Evolutionary conservation across 192 early-diverging fungal genomes (phyloP).

Genomic region (Pilaira anomala): DNA sequence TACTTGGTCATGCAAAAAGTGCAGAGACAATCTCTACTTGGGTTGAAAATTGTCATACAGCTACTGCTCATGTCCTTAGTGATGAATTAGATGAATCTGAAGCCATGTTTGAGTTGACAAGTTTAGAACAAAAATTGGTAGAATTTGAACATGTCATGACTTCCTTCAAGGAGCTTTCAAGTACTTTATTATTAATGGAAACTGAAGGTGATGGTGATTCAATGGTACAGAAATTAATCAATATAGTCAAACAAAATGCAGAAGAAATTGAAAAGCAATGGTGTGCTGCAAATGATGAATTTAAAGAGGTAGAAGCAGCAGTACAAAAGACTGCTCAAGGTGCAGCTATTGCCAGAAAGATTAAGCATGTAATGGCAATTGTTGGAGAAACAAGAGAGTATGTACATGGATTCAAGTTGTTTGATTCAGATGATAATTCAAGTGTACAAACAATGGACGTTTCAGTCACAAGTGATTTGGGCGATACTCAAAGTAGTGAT

Average conservation of each 20-base stretch:
- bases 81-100: constrained; percentile 18
- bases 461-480: no score
- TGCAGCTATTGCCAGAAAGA: constrained; percentile 19
- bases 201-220: not conserved
- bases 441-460: not conserved
- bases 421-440: not conserved
- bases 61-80: not conserved
- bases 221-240: not conserved
- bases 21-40: constrained; percentile 16
- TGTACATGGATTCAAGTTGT: not conserved
- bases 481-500: no score
- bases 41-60: constrained; percentile 16
- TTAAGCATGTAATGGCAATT: constrained; percentile 16
- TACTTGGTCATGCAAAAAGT: constrained; percentile 24
- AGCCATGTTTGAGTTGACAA: not conserved
- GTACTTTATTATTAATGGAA: not conserved
- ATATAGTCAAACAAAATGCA: not conserved
- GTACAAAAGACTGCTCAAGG: constrained; percentile 4
- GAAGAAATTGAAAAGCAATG: constrained; percentile 21
- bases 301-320: constrained; percentile 23
- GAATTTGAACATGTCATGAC: constrained; percentile 9
- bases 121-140: constrained; percentile 14
- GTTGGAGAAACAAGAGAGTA: constrained; percentile 22
- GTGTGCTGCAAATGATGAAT: constrained; percentile 16
- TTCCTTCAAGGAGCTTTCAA: constrained; percentile 6